phyloP scores from a whole-genome alignment of 495 filamentous ascomycete genomes.

The Aspergillus cavernicola region DNA sequence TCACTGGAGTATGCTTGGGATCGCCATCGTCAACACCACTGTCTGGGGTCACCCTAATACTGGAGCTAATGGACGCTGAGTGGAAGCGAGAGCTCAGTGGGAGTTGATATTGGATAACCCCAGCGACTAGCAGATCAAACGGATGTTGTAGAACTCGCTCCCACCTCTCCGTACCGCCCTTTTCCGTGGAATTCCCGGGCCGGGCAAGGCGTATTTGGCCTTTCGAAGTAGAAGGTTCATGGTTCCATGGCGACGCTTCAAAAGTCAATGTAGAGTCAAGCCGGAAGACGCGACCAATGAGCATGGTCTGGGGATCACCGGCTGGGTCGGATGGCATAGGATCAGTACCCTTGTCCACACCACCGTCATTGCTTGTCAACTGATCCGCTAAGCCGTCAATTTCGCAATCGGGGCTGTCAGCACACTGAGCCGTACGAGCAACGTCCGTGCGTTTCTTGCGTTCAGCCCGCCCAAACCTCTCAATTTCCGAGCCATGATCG shows the following conservation, averaged over 20 bases:
- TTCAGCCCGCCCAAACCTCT: slow-evolving; percentile 33
- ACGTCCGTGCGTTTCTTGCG: slow-evolving; percentile 33
- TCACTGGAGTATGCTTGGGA: slow-evolving; percentile 14
- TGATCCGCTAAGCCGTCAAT: slow-evolving; percentile 7
- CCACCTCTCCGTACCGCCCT: slow-evolving; percentile 85
- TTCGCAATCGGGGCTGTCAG: slow-evolving; percentile 23
- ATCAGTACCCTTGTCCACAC: slow-evolving; percentile 68
- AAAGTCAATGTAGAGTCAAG: slow-evolving; percentile 88
- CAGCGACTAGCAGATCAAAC: slow-evolving; percentile 87
- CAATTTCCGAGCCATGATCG: slow-evolving; percentile 42
- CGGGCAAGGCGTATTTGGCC: slow-evolving; percentile 77
- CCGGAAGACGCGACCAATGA: slow-evolving; percentile 77
- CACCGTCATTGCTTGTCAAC: slow-evolving; percentile 20
- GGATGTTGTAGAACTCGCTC: slow-evolving; percentile 84
- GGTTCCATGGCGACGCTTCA: slow-evolving; percentile 79
- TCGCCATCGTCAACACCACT: slow-evolving; percentile 20
- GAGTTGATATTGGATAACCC: slow-evolving; percentile 82
- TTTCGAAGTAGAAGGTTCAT: slow-evolving; percentile 58
- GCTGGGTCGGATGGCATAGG: slow-evolving; percentile 61
- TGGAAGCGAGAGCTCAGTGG: slow-evolving; percentile 71
- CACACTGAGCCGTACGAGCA: slow-evolving; percentile 29
- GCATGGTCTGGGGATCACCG: slow-evolving; percentile 72
- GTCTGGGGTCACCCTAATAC: slow-evolving; percentile 49
- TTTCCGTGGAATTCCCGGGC: slow-evolving; percentile 86
- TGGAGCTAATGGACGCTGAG: slow-evolving; percentile 50